Base-by-base conservation (phyloP, 2,329 filamentous ascomycete genomes). In the Sporothrix curviconia region DNA sequence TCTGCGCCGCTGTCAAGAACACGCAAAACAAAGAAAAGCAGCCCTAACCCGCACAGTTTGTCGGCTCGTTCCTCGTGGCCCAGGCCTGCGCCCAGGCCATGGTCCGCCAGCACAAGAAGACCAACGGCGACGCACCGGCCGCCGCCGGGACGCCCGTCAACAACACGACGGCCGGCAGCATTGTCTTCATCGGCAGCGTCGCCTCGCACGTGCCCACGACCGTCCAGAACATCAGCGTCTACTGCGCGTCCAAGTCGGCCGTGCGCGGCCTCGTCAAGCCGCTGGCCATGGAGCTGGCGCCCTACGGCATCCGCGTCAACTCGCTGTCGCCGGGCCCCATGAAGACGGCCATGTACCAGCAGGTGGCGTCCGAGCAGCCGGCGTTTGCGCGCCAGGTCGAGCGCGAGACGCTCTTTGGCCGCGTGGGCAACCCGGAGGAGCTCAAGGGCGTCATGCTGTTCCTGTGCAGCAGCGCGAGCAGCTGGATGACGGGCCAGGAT, bases 281-380 rank as follows among this genome's bases (percentile, higher is more conserved):
- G 12, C 58, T 67, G 32, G 64, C 57, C 34, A 44, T 59, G 51
- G 57, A 59, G 37, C 46, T 54, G 2, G 57, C 57, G 11, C 43
- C 63, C 30, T 61, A 65, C 56, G 64, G 64, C 8, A 69, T 70
- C 49, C 63, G 67, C 22, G 67, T 69, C 57, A 70, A 70, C 60
- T 64, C 60, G 39, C 55, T 70, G 6, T 64, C 60, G 55, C 68
- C 68, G 3, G 68, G 68, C 25, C 63, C 60, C 28, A 67, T 65
- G 59, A 60, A 64, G 62, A 67, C 68, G 36, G 64, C 64, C 22
- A 56, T 56, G 54, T 49, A 37, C 34, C 6, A 47, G 2, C 34
- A 56, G 15, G 43, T 56, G 9, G 42, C 54, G 6, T 22, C 22
- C 30, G 34, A 32, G 43, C 22, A 39, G 7, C 44, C 46, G 7